phyloP scores from a whole-genome alignment of 2,329 filamentous ascomycete genomes.

The Furcasterigmium furcatum region DNA sequence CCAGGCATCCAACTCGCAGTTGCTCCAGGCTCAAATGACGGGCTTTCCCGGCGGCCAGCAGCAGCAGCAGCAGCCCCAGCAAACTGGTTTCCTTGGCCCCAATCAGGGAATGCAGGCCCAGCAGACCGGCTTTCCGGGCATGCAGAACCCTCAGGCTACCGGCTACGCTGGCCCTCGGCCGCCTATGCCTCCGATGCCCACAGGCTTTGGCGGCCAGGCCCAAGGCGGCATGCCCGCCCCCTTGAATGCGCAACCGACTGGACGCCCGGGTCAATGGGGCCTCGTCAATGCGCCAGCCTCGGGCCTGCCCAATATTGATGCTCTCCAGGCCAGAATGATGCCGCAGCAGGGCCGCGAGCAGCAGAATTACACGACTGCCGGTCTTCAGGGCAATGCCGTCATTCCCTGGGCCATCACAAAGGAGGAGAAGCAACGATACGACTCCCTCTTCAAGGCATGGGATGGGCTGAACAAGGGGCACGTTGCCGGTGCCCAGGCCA shows the following conservation, averaged over 20 bases:
- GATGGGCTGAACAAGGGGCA: conserved; percentile 91
- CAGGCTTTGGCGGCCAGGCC: conserved; percentile 53
- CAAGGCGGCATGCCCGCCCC: conserved; percentile 63
- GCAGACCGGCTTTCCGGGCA: conserved; percentile 66
- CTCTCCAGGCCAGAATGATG: conserved; percentile 93
- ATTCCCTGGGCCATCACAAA: conserved; percentile 99
- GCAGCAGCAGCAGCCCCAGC: conserved; percentile 40
- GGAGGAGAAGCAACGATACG: conserved; percentile 96
- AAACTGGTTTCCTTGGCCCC: conserved; percentile 55
- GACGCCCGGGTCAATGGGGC: conserved; percentile 94
- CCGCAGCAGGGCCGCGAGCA: conserved; percentile 88
- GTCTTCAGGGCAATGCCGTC: conserved; percentile 87
- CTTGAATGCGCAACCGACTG: conserved; percentile 91
- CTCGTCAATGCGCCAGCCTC: conserved; percentile 89
- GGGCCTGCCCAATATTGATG: conserved; percentile 90
- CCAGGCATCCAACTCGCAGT: conserved; percentile 61
- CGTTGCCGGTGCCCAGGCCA: conserved; percentile 86
- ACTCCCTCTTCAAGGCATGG: conserved; percentile 93
- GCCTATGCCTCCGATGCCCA: conserved; percentile 79
- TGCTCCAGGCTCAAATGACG: conserved; percentile 65
- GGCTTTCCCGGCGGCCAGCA: conserved; percentile 51
- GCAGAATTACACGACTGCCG: conserved; percentile 77
- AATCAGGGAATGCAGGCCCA: conserved; percentile 61
- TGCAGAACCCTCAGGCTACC: conserved; percentile 67
- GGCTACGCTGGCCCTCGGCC: conserved; percentile 79